Percentiles rank a stretch among this genome's conserved stretches.
These are phyloP conservation scores for Sphaerostilbella broomeana DNA, from an alignment of 2,329 filamentous ascomycete genomes.

Conservation along the genomic window DNA sequence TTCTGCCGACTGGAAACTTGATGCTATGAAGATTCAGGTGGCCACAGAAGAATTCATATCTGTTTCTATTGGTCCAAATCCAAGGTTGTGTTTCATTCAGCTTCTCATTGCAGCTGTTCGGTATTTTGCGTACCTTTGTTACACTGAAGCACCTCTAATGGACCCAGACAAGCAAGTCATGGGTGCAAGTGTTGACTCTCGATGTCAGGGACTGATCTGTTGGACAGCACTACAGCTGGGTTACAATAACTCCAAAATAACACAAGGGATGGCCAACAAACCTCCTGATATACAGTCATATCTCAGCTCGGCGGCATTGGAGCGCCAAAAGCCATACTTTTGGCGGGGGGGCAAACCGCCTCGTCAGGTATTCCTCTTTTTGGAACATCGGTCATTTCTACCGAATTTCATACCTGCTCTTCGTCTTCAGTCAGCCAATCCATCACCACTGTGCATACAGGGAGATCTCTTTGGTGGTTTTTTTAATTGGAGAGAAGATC, in stretches of 20 bases:
- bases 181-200: background rate
- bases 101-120: constrained; percentile 8
- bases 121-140: constrained; percentile 8
- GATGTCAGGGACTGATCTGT: constrained; percentile 1
- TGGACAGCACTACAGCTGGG: constrained; percentile 3
- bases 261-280: background rate
- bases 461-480: constrained; percentile 6
- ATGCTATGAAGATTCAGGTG: background rate
- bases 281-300: too few species aligned
- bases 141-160: constrained; percentile 2
- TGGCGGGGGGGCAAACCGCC: constrained; percentile 6
- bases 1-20: constrained; percentile 1
- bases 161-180: constrained; percentile 4
- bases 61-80: background rate
- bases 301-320: too few species aligned
- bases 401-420: background rate
- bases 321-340: too few species aligned
- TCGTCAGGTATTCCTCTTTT: background rate
- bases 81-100: constrained; percentile 3
- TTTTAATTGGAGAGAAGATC: background rate
- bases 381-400: constrained; percentile 1
- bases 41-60: background rate
- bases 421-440: background rate
- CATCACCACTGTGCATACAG: background rate
- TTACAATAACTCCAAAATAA: constrained; percentile 8